Percentiles rank a stretch among this genome's conserved stretches.
phyloP scores from a whole-genome alignment of 345 rosid species.

The Lumnitzera littorea region DNA sequence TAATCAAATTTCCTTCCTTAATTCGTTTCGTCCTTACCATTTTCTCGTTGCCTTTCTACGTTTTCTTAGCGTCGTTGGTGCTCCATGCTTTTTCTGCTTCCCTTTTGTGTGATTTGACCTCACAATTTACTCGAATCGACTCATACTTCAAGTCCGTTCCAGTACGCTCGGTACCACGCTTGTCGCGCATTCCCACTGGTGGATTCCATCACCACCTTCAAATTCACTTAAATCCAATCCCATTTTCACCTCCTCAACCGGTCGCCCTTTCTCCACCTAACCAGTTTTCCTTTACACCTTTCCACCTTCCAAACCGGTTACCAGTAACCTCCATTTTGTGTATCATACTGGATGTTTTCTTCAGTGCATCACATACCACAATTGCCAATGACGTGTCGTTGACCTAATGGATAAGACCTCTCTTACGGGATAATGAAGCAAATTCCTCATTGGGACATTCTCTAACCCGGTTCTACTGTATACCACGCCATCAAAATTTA shows the following conservation, averaged over 20 bases:
- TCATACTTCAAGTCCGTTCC: conserved; percentile 41
- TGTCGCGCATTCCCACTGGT: conserved; percentile 18
- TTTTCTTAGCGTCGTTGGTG: conserved; percentile 12
- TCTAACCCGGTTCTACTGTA: not conserved
- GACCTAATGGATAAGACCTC: conserved; percentile 15
- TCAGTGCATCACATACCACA: not conserved
- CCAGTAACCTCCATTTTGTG: not conserved
- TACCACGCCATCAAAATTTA: conserved; percentile 8
- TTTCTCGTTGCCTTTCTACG: too few relatives aligned
- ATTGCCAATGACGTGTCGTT: conserved; percentile 7
- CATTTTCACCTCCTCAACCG: conserved; percentile 32
- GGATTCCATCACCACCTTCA: conserved; percentile 36
- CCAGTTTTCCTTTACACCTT: conserved; percentile 14
- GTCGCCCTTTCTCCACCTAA: conserved; percentile 21
- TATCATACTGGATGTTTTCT: not conserved
- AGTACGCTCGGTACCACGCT: conserved; percentile 11
- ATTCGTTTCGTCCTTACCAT: not conserved
- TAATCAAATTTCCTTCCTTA: not conserved
- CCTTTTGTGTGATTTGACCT: conserved; percentile 35
- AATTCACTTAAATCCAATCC: conserved; percentile 25
- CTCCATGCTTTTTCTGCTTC: conserved; percentile 13
- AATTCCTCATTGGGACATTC: too few relatives aligned
- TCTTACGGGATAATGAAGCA: not conserved
- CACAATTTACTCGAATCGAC: conserved; percentile 34
- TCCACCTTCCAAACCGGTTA: conserved; percentile 36